Base-by-base conservation (phyloP, 495 filamentous ascomycete species). In the Pseudotulostoma volvatum region DNA sequence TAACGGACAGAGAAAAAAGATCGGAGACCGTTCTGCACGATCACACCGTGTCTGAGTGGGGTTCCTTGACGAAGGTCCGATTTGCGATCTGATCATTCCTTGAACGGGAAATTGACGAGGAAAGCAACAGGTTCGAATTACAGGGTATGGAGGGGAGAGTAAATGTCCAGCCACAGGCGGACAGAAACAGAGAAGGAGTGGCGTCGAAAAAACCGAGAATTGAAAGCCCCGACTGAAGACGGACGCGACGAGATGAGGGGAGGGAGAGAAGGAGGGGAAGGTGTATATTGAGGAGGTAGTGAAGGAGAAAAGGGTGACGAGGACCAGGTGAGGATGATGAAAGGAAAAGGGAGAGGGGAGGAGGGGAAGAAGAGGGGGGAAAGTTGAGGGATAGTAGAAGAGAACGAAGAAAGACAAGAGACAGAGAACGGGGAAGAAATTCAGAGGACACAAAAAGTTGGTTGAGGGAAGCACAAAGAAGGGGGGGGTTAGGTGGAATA, bases 111-210 rank as follows among this genome's bases (percentile, higher is more conserved):
- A n/a, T n/a, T n/a, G 51, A 38, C 54, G 48, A 52, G 53, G 45
- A 38, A 52, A 32, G 39, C 38, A 40, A 9, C 38, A 44, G 43
- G 42, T 48, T 28, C 43, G 37, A 46, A 52, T 42, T 36, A 43
- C 36, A 44, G 46, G 39, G 41, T 41, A 53, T 43, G 48, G 37
- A 50, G 56, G 48, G 45, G 47, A 54, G 58, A 49, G 54, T 57
- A 49, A 52, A 54, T 57, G 64, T 67, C 65, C 60, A 66, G 64
- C 60, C 63, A 66, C 60, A 61, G 66, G 60, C 57, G 59, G 59
- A 63, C 47, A 34, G 44, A 51, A 38, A 43, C 51, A 53, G 49
- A 56, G 52, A 39, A 48, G 37, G 43, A 56, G 50, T 51, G 36
- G 50, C 42, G 45, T 39, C 43, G 35, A 50, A 57, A 44, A 49